These are phyloP conservation scores for Amanita jacksonii DNA, from an alignment of 768 basidiomycete genomes.

Conservation along the genomic window DNA sequence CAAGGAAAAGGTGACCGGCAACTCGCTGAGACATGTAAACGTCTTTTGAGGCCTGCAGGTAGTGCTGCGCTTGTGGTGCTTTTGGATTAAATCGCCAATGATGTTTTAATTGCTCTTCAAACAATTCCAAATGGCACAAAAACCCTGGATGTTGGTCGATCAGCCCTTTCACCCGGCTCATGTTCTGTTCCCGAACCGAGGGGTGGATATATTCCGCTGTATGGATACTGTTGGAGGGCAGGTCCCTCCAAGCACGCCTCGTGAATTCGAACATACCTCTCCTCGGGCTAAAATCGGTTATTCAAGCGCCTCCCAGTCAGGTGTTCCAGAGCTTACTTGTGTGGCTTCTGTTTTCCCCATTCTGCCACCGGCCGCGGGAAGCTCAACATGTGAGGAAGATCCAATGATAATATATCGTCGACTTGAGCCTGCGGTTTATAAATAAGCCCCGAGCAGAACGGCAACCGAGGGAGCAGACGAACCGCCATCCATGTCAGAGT, in stretches of 20 bases:
- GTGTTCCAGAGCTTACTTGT: slow-evolving; percentile 38
- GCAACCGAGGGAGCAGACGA: slow-evolving; percentile 16
- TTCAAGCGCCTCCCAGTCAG: neutral
- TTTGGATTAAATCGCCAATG: slow-evolving; percentile 36
- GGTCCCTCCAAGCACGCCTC: slow-evolving; percentile 30
- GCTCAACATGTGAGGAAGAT: slow-evolving; percentile 40
- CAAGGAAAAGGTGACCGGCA: too few relatives aligned
- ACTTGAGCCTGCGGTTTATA: slow-evolving; percentile 50
- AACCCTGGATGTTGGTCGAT: slow-evolving; percentile 35
- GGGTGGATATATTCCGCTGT: slow-evolving; percentile 56
- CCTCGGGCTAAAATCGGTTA: slow-evolving; percentile 27
- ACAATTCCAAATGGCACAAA: slow-evolving; percentile 31
- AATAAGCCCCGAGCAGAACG: neutral
- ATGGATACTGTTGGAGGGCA: slow-evolving; percentile 35
- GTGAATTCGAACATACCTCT: slow-evolving; percentile 48
- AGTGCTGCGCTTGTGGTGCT: slow-evolving; percentile 11
- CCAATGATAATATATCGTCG: slow-evolving; percentile 43
- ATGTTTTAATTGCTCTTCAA: slow-evolving; percentile 42
- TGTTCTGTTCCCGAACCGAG: slow-evolving; percentile 42
- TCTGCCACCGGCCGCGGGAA: slow-evolving; percentile 41
- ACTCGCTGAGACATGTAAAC: too few relatives aligned
- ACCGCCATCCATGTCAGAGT: slow-evolving; percentile 59
- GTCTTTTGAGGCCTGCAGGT: too few relatives aligned
- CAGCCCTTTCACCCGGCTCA: slow-evolving; percentile 22
- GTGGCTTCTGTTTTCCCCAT: slow-evolving; percentile 56